Evolutionary conservation across 2,329 filamentous ascomycete species (phyloP), one percentile per base, ranked within the genome.

Genomic region (Colletotrichum acutatum): DNA sequence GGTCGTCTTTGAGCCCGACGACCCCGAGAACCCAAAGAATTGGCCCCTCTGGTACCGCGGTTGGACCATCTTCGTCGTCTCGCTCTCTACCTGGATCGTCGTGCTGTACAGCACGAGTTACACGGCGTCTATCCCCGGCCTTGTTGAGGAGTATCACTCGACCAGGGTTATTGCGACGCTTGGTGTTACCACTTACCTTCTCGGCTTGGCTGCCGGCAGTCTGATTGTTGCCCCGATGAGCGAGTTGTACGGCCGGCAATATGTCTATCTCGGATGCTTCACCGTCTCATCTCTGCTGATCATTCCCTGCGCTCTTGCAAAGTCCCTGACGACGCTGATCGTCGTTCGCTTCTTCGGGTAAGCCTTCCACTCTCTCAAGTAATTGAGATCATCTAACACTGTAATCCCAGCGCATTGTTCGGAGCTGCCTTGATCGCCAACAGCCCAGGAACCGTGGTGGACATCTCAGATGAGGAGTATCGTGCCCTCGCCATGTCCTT

Each of bases 391-490:
- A 7, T 81, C 57, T 16, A 6, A 71, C 32, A 7, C 3, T 32
- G 19, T 30, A 3, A 52, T n/a, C 58, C 52, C 42, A 75, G 71
- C n/a, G 68, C 67, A 8, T 82, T 95, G 68, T 94, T 92, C 64
- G 93, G 94, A 4, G 90, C 94, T 6, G 94, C 93, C 54, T 93
- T 97, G 90, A 91, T 98, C 30, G 90, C 91, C 14, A 97, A 97
- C 79, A 90, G 93, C 1, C 94, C 95, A 0, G 95, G 95, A 2
- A 94, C 92, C 8, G 89, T 98, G 12, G 91, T 93, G 32, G 95
- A 98, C 80, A 92, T 98, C 62, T 91, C 94, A n/a, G 88, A 89
- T 16, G 94, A 96, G 58, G 91, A 97, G 61, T 91, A 93, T 78
- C 91, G 95, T 19, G 94, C 94, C 2, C 83, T 97, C n/a, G 92